A percentile compares a stretch with the other conserved stretches of the same genome.
Conservation (phyloP, 257 asterid genomes). For the Solanum bukasovii region DNA sequence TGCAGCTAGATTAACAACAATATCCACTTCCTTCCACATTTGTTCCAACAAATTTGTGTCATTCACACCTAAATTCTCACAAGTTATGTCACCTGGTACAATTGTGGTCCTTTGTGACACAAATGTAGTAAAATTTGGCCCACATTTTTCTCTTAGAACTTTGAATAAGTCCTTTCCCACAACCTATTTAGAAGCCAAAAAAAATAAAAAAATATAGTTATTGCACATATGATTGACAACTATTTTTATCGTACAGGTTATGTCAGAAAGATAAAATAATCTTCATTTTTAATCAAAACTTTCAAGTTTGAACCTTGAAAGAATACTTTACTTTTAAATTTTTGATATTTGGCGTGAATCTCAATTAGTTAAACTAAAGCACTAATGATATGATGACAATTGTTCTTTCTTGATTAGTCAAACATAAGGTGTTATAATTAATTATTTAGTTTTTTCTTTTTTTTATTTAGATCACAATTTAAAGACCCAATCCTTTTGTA, state of each 20-base stretch:
- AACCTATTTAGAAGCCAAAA: not conserved
- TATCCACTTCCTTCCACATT: constrained; percentile 62
- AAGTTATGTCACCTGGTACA: constrained; percentile 72
- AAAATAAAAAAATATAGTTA: not conserved
- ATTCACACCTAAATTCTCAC: constrained; percentile 61
- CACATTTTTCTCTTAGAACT: constrained; percentile 50
- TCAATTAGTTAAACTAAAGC: no score
- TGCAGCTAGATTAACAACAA: constrained; percentile 85
- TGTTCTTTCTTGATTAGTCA: not conserved
- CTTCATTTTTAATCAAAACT: not conserved
- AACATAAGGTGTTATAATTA: no score
- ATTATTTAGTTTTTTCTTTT: no score
- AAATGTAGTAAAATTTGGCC: constrained; percentile 23
- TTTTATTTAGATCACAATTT: not conserved
- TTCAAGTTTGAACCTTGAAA: not conserved
- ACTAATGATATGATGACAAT: not conserved
- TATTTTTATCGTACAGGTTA: not conserved
- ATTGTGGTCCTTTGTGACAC: constrained; percentile 38
- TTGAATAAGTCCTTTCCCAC: constrained; percentile 58
- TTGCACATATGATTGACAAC: not conserved
- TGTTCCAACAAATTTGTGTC: constrained; percentile 40
- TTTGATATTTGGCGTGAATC: no score
- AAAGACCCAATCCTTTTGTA: not conserved
- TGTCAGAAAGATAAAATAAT: not conserved
- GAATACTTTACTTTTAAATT: no score